These are phyloP conservation scores for Picochlorum costavermella DNA, from an alignment of 139 green algal species.

Conservation along the genomic window DNA sequence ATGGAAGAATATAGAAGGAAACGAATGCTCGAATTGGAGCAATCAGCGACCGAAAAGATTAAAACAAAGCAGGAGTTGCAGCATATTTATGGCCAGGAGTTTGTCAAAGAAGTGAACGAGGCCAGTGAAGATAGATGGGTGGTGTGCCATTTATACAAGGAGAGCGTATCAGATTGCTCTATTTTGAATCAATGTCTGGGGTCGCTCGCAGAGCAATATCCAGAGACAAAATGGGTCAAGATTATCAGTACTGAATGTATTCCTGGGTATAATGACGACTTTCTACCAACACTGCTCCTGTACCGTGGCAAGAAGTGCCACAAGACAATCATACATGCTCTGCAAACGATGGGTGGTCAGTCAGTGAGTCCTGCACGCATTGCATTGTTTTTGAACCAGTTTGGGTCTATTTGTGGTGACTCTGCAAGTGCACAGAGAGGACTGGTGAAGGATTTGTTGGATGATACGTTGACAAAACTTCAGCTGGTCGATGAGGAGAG, in stretches of 20 bases:
- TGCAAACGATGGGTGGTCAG: constrained; percentile 58
- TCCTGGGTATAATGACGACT: constrained; percentile 73
- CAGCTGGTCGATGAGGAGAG: not conserved
- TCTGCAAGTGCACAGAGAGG: constrained; percentile 19
- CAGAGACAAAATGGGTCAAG: constrained; percentile 78
- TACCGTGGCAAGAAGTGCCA: constrained; percentile 66
- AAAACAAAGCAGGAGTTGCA: constrained; percentile 42
- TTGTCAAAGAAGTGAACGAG: constrained; percentile 74
- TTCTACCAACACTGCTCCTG: constrained; percentile 84
- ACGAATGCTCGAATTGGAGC: constrained; percentile 61
- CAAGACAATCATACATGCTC: constrained; percentile 47
- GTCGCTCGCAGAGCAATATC: constrained; percentile 66
- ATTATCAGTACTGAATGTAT: constrained; percentile 52
- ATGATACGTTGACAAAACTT: not conserved
- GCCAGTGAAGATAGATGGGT: constrained; percentile 61
- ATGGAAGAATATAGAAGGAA: constrained; percentile 58
- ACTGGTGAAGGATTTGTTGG: constrained; percentile 3
- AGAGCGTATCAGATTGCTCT: constrained; percentile 35
- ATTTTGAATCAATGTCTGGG: constrained; percentile 57
- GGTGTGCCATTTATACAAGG: constrained; percentile 77
- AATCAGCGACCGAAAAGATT: not conserved
- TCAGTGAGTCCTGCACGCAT: constrained; percentile 59
- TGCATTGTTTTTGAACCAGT: constrained; percentile 37
- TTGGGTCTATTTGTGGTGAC: constrained; percentile 40
- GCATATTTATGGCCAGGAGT: constrained; percentile 57